Evolutionary conservation across 441 rosid species (phyloP).

Genomic region (Aleurites moluccanus): DNA sequence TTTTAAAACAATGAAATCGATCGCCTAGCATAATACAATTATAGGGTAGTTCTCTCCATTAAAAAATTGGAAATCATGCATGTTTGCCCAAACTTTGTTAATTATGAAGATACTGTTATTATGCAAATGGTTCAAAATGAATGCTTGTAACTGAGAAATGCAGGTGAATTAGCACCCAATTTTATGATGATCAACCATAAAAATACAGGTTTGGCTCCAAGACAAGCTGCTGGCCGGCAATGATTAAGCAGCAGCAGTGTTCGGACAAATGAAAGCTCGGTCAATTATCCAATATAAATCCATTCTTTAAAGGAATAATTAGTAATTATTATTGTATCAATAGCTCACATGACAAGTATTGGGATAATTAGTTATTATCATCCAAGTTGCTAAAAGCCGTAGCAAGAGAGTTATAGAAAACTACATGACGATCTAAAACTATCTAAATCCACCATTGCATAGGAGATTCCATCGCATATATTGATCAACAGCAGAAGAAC

Average conservation of each 20-base stretch:
- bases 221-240: background rate
- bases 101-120: background rate
- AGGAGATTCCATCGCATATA: background rate
- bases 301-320: no score
- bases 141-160: background rate
- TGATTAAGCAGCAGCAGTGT: no score
- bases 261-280: background rate
- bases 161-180: background rate
- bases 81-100: background rate
- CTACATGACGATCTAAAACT: no score
- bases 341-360: no score
- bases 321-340: no score
- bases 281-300: background rate
- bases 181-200: background rate
- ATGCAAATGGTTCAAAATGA: background rate
- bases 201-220: no score
- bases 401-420: no score
- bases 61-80: background rate
- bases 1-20: background rate
- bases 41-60: background rate
- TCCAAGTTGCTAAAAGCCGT: no score
- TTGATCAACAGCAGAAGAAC: background rate
- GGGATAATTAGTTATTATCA: no score
- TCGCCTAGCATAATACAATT: background rate
- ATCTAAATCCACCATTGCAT: no score